phyloP scores from a whole-genome alignment of 805 yeast species.

The Clavispora vitiphila region DNA sequence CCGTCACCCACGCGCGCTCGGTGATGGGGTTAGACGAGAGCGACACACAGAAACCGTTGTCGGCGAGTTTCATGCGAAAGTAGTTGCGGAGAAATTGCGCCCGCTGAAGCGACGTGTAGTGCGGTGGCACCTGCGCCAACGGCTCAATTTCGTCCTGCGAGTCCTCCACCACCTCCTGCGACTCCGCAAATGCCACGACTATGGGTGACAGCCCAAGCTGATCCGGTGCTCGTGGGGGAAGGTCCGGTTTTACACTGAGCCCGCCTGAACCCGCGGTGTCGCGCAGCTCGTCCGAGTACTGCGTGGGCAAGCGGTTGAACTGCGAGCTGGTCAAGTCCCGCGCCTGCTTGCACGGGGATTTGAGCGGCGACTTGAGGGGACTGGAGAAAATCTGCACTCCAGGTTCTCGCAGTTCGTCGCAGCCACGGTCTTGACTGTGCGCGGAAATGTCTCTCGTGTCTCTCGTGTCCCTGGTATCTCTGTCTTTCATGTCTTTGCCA shows the following conservation, averaged over 20 bases:
- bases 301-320: slow-evolving; percentile 17
- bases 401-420: no score
- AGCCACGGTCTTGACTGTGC: no score
- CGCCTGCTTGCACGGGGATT: background rate
- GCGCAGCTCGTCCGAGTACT: slow-evolving; percentile 12
- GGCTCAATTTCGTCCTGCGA: slow-evolving; percentile 19
- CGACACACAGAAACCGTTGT: slow-evolving; percentile 20
- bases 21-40: slow-evolving; percentile 31
- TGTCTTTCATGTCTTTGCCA: no score
- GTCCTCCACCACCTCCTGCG: slow-evolving; percentile 10
- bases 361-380: slow-evolving; percentile 8
- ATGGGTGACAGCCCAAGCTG: background rate
- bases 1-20: slow-evolving; percentile 30
- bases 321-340: slow-evolving; percentile 15
- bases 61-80: slow-evolving; percentile 18
- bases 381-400: slow-evolving; percentile 10
- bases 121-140: slow-evolving; percentile 8
- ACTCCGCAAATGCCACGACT: slow-evolving; percentile 1
- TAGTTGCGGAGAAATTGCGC: slow-evolving; percentile 25
- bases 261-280: background rate
- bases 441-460: no score
- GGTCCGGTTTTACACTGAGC: background rate
- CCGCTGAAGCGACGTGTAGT: slow-evolving; percentile 30
- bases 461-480: no score
- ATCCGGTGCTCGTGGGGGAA: background rate